Evolutionary conservation across 768 basidiomycete genomes (phyloP), one percentile per base, ranked within the genome.

Genomic region (Trametes punicea): DNA sequence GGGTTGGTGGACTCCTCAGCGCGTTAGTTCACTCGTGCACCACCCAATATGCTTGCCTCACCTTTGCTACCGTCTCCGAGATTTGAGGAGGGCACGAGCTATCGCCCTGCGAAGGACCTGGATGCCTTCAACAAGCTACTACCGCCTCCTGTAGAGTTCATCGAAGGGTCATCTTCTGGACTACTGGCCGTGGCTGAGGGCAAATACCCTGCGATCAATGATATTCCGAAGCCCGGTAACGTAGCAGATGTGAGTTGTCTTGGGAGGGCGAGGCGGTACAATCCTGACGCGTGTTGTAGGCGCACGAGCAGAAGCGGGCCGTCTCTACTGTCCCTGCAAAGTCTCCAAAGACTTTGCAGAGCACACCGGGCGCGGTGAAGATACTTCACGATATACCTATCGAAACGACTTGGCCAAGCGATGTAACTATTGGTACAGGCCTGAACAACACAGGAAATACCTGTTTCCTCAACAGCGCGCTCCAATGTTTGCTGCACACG

Each of bases 401-500:
- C 46, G 85, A 88, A 61, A 71, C 77, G 41, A 67, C 83, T 38
- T 91, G 87, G 87, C 86, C 87, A 1, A 49, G 69, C 21, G 70
- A 67, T 13, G 76, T 67, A 46, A 73, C 65, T 50, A 68, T 80
- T 47, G 88, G 81, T 36, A 70, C 67, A 46, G 94, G 94, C 1
- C 74, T 98, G 42, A 77, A 81, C 66, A 98, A 98, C 71, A 86
- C 75, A 25, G 93, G 92, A 42, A 98, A 98, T 67, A 96, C 93
- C 2, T 99, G 97, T 72, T 99, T 96, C 70, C 75, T 98, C 64
- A 99, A 99, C 70, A 93, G 93, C 62, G 90, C 88, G 20, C 73
- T 98, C 46, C 97, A 99, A 74, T 93, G 93, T 64, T 80, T 98
- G 46, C 71, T 97, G 13, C 94, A 98, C 66, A 98, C 96, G 0